phyloP scores from a whole-genome alignment of 495 filamentous ascomycete genomes.

The Mycothermus thermophilus region DNA sequence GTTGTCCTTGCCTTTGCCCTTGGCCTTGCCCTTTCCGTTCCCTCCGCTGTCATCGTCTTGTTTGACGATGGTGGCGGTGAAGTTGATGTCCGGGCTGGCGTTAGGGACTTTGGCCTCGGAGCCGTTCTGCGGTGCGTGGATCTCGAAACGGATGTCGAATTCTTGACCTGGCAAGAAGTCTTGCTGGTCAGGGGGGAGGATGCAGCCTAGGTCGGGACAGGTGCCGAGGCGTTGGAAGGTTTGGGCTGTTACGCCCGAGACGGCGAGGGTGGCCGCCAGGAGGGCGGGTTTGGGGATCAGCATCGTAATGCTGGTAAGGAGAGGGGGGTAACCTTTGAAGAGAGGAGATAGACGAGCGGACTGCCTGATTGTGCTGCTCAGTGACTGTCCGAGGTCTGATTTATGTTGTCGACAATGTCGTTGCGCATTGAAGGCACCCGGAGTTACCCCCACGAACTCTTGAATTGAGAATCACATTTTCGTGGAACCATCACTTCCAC shows the following conservation, averaged over 20 bases:
- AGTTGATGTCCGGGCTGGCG: constrained; percentile 47
- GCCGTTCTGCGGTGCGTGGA: constrained; percentile 63
- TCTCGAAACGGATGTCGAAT: constrained; percentile 64
- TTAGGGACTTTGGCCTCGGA: constrained; percentile 51
- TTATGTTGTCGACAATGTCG: too few species aligned
- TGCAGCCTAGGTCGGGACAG: constrained; percentile 58
- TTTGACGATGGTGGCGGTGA: constrained; percentile 57
- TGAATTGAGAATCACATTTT: too few species aligned
- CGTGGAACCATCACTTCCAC: too few species aligned
- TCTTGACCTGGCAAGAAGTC: constrained; percentile 63
- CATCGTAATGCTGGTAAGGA: constrained; percentile 9
- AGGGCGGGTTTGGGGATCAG: too few species aligned
- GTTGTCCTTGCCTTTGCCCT: constrained; percentile 35
- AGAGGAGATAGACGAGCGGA: too few species aligned
- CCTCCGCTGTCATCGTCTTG: too few species aligned
- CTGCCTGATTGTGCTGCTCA: too few species aligned
- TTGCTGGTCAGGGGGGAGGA: constrained; percentile 62
- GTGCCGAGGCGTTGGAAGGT: constrained; percentile 56
- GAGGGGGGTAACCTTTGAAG: neutral
- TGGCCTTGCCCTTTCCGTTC: too few species aligned
- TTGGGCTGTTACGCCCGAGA: constrained; percentile 38
- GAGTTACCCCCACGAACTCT: too few species aligned
- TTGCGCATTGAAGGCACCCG: too few species aligned
- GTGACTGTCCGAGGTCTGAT: too few species aligned
- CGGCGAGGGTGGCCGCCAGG: constrained; percentile 19